Base-by-base conservation (phyloP, 2,329 filamentous ascomycete genomes). In the Sporothrix brunneoviolacea region DNA sequence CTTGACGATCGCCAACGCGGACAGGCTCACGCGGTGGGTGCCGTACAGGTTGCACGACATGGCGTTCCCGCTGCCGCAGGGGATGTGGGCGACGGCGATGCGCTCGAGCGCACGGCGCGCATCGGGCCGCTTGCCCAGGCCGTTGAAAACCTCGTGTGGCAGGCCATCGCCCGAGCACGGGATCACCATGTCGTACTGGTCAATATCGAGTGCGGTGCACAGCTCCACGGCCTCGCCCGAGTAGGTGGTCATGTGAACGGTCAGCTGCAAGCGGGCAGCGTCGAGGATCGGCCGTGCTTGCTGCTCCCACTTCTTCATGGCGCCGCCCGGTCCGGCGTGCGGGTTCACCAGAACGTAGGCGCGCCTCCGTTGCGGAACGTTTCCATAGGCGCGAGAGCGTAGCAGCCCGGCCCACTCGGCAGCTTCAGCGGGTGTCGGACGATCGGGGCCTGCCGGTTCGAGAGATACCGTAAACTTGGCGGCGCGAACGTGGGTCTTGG, bases 121-220 rank as follows among this genome's bases (percentile, higher is more conserved):
- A 67, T 96, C 87, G 4, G 76, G 63, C 35, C 89, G 83, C 67
- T 82, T 84, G 13, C 80, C 90, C 28, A 98, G 70, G 0, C 93
- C 93, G 63, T 98, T 97, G 72, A 96, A 95, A 8, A 95, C 86
- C 67, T 98, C 93, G 64, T 95, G 86, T 0, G 89, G 85, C 35
- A 95, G 75, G 9, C 93, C 93, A 60, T 98, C 93, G 4, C 93
- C 93, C 1, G 91, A 96, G 63, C 89, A 93, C 55, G 88, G 88
- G 22, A 91, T 82, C 13, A 97, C 78, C 8, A 90, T 84, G 68
- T 98, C 93, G 66, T 83, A 95, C 2, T 76, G 79, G 42, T 90
- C 79, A 24, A 93, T 76, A 62, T 96, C 87, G 43, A 95, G 68
- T 37, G 82, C 75, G 62, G 86, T 76, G 10, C 82, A 83, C 54